Conservation (phyloP, 331 rosid species). For the Rhamnella rubrinervis region DNA sequence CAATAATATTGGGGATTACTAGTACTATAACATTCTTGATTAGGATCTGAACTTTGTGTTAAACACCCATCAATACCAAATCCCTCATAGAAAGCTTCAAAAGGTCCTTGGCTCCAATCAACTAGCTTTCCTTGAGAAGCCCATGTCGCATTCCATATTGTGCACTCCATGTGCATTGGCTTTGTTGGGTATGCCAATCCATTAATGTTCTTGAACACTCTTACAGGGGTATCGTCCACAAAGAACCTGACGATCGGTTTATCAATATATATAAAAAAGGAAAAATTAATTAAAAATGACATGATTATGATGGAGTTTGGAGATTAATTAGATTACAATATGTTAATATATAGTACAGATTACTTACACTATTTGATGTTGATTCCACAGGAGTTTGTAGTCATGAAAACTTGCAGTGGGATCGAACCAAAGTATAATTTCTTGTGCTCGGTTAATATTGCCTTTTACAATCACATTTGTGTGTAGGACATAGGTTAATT, state of each 20-base stretch:
- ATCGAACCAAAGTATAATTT: constrained; percentile 11
- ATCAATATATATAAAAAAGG: background rate
- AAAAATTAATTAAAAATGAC: no score
- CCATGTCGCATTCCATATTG: constrained; percentile 20
- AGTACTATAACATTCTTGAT: background rate
- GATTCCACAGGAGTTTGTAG: constrained; percentile 15
- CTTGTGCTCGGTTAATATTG: constrained; percentile 2
- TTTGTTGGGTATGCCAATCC: constrained; percentile 10
- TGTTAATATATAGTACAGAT: no score
- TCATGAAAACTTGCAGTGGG: constrained; percentile 6
- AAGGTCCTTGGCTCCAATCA: constrained; percentile 11
- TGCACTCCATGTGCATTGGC: constrained; percentile 11
- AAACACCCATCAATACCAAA: constrained; percentile 11
- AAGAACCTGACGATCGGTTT: background rate
- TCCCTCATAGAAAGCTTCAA: constrained; percentile 4
- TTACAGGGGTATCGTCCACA: constrained; percentile 2
- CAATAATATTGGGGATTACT: background rate
- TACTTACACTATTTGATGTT: constrained; percentile 11
- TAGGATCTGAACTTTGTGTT: background rate
- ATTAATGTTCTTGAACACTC: constrained; percentile 6
- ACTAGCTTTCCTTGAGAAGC: background rate
- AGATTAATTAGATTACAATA: no score
- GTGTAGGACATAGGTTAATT: background rate
- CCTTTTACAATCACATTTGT: constrained; percentile 11
- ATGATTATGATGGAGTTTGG: no score